Evolutionary conservation across 2,329 filamentous ascomycete species (phyloP).

Genomic region (Colletotrichum echinochloae): DNA sequence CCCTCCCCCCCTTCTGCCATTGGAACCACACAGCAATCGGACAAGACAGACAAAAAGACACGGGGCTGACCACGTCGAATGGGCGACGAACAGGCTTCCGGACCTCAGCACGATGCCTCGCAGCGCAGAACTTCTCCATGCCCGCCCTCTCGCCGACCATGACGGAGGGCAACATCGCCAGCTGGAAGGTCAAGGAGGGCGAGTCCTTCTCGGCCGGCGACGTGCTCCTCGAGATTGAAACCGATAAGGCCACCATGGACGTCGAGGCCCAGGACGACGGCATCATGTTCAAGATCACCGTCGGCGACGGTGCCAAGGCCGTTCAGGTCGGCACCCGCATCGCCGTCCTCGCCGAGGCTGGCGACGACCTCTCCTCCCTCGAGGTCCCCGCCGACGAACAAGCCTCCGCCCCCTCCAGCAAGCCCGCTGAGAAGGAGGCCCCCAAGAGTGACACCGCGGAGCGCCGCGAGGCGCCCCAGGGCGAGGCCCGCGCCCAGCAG

Average conservation of each 20-base stretch:
- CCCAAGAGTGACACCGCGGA: slow-evolving; percentile 41
- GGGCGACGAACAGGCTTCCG: slow-evolving; percentile 67
- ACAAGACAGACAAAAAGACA: not conserved
- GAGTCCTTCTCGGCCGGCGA: slow-evolving; percentile 85
- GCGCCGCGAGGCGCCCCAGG: slow-evolving; percentile 35
- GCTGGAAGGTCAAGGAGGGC: slow-evolving; percentile 89
- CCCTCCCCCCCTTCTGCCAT: no score
- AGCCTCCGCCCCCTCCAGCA: slow-evolving; percentile 54
- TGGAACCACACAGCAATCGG: slow-evolving; percentile 9
- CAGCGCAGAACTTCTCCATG: slow-evolving; percentile 91
- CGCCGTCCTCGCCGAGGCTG: slow-evolving; percentile 83
- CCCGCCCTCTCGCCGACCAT: slow-evolving; percentile 91
- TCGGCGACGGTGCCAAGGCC: slow-evolving; percentile 78
- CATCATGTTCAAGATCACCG: slow-evolving; percentile 84
- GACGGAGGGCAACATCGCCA: slow-evolving; percentile 91
- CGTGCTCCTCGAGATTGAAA: slow-evolving; percentile 91
- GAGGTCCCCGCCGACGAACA: slow-evolving; percentile 79
- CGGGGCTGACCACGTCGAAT: slow-evolving; percentile 23
- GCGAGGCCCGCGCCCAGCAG: slow-evolving; percentile 45
- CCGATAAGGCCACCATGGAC: slow-evolving; percentile 95
- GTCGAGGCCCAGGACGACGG: slow-evolving; percentile 94
- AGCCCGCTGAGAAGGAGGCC: slow-evolving; percentile 45
- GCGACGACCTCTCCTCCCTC: slow-evolving; percentile 80
- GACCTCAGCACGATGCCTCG: slow-evolving; percentile 71
- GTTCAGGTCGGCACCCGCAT: slow-evolving; percentile 85